These are phyloP conservation scores for Pelargonium australe DNA, from an alignment of 441 rosid species.

Conservation along the genomic window DNA sequence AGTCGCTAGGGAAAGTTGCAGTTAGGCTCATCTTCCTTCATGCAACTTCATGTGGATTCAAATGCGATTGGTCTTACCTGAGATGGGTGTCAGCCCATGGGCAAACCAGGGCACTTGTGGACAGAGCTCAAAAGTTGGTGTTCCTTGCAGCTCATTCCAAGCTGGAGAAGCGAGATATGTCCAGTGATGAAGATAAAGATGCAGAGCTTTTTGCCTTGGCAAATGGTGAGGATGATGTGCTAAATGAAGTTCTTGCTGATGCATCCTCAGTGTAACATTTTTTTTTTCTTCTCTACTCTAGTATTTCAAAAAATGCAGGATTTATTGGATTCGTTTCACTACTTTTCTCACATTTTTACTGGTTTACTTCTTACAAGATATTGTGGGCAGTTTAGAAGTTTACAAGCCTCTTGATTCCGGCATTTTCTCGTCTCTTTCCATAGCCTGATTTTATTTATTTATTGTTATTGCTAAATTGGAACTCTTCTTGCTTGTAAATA, in stretches of 20 bases:
- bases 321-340: neutral
- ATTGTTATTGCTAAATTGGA: neutral
- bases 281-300: neutral
- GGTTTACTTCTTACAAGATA: neutral
- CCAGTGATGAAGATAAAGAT: neutral
- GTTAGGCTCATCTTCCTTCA: neutral
- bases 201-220: neutral
- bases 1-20: neutral
- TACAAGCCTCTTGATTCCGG: too few relatives aligned
- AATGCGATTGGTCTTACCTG: neutral
- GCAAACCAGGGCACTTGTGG: neutral
- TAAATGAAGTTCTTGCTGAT: neutral
- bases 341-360: too few relatives aligned
- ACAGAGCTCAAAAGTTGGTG: neutral
- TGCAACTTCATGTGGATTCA: neutral
- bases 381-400: neutral
- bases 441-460: neutral
- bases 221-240: neutral
- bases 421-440: too few relatives aligned
- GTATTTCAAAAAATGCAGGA: neutral
- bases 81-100: neutral
- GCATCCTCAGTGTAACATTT: neutral
- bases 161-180: neutral
- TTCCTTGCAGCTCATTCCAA: neutral
- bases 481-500: neutral